Evolutionary conservation across 2,329 filamentous ascomycete genomes (phyloP).

Genomic region (Colletotrichum tanaceti): DNA sequence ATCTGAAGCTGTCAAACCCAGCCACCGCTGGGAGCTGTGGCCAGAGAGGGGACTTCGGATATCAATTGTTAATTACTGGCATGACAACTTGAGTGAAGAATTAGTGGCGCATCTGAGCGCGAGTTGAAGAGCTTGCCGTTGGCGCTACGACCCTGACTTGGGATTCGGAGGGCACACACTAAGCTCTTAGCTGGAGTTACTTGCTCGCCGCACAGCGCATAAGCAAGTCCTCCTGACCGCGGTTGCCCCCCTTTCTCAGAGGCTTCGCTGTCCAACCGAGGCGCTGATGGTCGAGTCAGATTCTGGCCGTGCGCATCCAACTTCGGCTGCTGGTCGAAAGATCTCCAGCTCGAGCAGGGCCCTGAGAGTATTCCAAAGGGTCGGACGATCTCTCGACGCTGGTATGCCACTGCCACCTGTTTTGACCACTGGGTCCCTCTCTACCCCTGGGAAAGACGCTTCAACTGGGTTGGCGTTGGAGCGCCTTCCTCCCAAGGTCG

Average conservation of each 20-base stretch:
- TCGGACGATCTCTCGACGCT: background rate
- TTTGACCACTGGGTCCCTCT: background rate
- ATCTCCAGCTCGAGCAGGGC: slow-evolving; percentile 8
- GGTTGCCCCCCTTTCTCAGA: background rate
- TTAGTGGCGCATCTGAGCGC: slow-evolving; percentile 28
- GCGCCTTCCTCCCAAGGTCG: slow-evolving; percentile 2
- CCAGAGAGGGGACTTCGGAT: background rate
- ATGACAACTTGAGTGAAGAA: slow-evolving; percentile 9
- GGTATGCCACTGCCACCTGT: slow-evolving; percentile 1
- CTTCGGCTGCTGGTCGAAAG: background rate
- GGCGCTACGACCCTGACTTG: background rate
- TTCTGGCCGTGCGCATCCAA: background rate
- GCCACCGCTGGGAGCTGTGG: slow-evolving; percentile 13
- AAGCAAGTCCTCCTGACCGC: background rate
- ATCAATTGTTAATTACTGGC: background rate
- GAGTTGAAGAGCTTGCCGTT: background rate
- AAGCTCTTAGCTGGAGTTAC: background rate
- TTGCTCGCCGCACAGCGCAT: background rate
- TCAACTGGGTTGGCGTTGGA: background rate
- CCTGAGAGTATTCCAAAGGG: background rate
- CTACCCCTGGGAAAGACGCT: slow-evolving; percentile 3
- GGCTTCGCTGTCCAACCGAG: background rate
- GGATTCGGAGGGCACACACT: background rate
- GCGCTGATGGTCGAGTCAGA: background rate
- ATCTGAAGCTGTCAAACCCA: slow-evolving; percentile 27